phyloP scores from a whole-genome alignment of 345 rosid genomes.

The Abelmoschus esculentus region DNA sequence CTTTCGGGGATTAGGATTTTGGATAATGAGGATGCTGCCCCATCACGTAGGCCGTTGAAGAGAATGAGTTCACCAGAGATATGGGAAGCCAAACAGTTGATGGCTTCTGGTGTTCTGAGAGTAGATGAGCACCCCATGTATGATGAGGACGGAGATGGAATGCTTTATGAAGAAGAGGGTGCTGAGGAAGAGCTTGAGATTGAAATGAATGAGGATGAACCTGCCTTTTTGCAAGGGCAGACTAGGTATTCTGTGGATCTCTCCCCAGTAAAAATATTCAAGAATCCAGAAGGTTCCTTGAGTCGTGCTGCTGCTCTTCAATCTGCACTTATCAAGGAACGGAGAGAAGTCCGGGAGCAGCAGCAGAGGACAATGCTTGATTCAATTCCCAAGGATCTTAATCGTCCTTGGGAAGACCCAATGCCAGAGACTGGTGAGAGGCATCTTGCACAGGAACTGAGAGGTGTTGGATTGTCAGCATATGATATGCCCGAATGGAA shows the following conservation, averaged over 20 bases:
- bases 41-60: constrained; percentile 62
- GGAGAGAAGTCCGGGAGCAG: constrained; percentile 75
- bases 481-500: constrained; percentile 94
- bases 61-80: constrained; percentile 84
- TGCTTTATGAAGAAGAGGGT: constrained; percentile 74
- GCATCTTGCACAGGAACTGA: constrained; percentile 85
- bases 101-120: constrained; percentile 74
- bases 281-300: constrained; percentile 89
- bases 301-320: constrained; percentile 92
- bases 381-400: constrained; percentile 90
- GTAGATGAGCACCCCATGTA: constrained; percentile 59
- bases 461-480: constrained; percentile 86
- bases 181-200: constrained; percentile 92
- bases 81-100: constrained; percentile 86
- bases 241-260: constrained; percentile 62
- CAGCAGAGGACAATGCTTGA: constrained; percentile 91
- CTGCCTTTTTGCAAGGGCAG: constrained; percentile 75
- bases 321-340: constrained; percentile 81
- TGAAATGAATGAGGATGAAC: constrained; percentile 87
- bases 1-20: constrained; percentile 56
- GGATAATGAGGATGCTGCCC: constrained; percentile 39
- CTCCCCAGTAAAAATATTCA: constrained; percentile 88
- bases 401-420: constrained; percentile 97
- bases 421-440: constrained; percentile 92
- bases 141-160: constrained; percentile 81